Percentiles rank a stretch among this genome's conserved stretches.
Conservation (phyloP, 2,329 filamentous ascomycete species). For the Apiospora marii region DNA sequence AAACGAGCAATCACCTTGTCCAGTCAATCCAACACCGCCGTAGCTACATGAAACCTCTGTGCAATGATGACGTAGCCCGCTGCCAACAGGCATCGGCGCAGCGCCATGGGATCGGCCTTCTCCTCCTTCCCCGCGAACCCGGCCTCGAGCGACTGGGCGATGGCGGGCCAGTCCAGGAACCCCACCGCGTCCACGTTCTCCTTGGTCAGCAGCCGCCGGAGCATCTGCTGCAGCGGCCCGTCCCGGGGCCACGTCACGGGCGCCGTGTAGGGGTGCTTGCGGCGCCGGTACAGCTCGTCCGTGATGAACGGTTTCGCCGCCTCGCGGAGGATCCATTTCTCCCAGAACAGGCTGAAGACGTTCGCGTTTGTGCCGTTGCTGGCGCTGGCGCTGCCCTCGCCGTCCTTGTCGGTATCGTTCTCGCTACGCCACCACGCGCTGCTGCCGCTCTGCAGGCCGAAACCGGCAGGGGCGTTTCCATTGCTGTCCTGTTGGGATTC, state of each 20-base stretch:
- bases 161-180: slow-evolving; percentile 48
- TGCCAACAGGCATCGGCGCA: slow-evolving; percentile 48
- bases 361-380: neutral
- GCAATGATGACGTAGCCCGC: slow-evolving; percentile 54
- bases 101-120: slow-evolving; percentile 41
- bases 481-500: neutral
- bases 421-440: slow-evolving; percentile 25
- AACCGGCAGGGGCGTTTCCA: too few relatives aligned
- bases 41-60: slow-evolving; percentile 49
- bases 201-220: slow-evolving; percentile 43
- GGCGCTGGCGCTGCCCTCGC: neutral
- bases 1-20: neutral
- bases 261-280: slow-evolving; percentile 59
- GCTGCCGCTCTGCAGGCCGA: slow-evolving; percentile 23
- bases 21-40: neutral
- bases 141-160: slow-evolving; percentile 44
- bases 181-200: slow-evolving; percentile 48
- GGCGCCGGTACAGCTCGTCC: slow-evolving; percentile 57
- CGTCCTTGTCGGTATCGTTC: neutral
- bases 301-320: slow-evolving; percentile 33
- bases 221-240: slow-evolving; percentile 51
- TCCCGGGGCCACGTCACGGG: slow-evolving; percentile 48
- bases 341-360: slow-evolving; percentile 27
- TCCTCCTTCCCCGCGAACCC: slow-evolving; percentile 46
- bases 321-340: slow-evolving; percentile 35